Evolutionary conservation across 1,284 basidiomycete genomes (phyloP).

Genomic region (Microbotryum scabiosae): DNA sequence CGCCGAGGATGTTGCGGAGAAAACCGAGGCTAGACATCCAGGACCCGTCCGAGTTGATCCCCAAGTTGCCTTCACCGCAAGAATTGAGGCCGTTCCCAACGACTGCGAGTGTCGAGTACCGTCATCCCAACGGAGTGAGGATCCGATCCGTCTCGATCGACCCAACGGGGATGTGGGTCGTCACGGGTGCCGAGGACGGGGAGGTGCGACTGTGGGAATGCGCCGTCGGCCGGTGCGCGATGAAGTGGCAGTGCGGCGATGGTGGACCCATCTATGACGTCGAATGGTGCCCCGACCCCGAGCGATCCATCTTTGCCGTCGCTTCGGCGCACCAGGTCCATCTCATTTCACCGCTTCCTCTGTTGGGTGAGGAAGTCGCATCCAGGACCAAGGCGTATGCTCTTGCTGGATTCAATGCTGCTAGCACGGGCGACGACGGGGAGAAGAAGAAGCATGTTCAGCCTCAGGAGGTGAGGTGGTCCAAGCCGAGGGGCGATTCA

Average conservation of each 20-base stretch:
- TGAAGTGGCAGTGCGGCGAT: conserved; percentile 69
- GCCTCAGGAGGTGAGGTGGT: conserved; percentile 46
- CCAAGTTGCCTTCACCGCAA: conserved; percentile 88
- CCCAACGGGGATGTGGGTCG: conserved; percentile 81
- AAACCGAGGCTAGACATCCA: conserved; percentile 65
- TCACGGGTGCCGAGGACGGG: conserved; percentile 87
- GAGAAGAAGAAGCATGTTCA: conserved; percentile 20
- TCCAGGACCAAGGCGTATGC: conserved; percentile 32
- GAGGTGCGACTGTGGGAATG: conserved; percentile 86
- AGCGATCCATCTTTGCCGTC: conserved; percentile 72
- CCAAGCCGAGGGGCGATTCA: conserved; percentile 43
- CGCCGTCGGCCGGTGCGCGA: conserved; percentile 82
- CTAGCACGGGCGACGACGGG: conserved; percentile 29
- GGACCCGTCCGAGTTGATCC: conserved; percentile 73
- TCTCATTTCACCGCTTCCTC: conserved; percentile 64
- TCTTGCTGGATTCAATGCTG: conserved; percentile 33
- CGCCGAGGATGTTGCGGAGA: conserved; percentile 69
- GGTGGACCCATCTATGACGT: conserved; percentile 59
- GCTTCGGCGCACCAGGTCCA: conserved; percentile 72
- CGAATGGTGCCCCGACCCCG: conserved; percentile 87
- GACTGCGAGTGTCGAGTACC: conserved; percentile 64
- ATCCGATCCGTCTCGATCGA: conserved; percentile 72
- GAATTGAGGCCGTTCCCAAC: conserved; percentile 93
- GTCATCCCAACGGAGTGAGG: conserved; percentile 55
- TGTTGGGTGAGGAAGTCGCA: conserved; percentile 47